Evolutionary conservation across 352 stramenopile species (phyloP).

Genomic region (Phytophthora kernoviae): DNA sequence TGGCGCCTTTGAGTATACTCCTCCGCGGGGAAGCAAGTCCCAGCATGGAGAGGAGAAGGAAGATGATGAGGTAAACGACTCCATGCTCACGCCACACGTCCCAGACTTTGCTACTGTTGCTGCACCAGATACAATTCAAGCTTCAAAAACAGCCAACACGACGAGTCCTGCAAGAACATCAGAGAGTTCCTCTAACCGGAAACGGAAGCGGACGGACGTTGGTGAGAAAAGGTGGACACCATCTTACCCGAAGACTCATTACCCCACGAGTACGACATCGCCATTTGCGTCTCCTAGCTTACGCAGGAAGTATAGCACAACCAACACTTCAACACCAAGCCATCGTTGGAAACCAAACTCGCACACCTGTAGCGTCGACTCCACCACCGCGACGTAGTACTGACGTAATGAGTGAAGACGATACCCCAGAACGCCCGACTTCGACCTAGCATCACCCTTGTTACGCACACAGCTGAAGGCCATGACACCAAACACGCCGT

Average conservation of each 20-base stretch:
- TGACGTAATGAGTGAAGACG: constrained; percentile 47
- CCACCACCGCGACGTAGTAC: constrained; percentile 29
- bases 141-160: constrained; percentile 1
- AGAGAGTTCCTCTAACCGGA: constrained; percentile 36
- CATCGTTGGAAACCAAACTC: constrained; percentile 13
- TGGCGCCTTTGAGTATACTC: constrained; percentile 79
- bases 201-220: constrained; percentile 49
- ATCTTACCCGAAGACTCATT: constrained; percentile 57
- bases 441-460: constrained; percentile 79
- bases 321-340: constrained; percentile 56
- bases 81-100: constrained; percentile 47
- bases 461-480: constrained; percentile 81
- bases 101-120: constrained; percentile 65
- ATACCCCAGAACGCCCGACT: constrained; percentile 66
- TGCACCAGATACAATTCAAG: constrained; percentile 28
- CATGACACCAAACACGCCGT: constrained; percentile 82
- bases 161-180: constrained; percentile 18
- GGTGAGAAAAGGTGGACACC: constrained; percentile 26
- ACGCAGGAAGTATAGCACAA: constrained; percentile 72
- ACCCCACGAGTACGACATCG: constrained; percentile 34
- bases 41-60: constrained; percentile 23
- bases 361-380: constrained; percentile 19
- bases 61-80: constrained; percentile 32
- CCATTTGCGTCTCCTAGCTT: constrained; percentile 51
- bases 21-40: constrained; percentile 42